Percentiles rank a stretch among this genome's conserved stretches.
Evolutionary conservation across 1,284 basidiomycete genomes (phyloP).

Genomic region (Phlebopus sp.): DNA sequence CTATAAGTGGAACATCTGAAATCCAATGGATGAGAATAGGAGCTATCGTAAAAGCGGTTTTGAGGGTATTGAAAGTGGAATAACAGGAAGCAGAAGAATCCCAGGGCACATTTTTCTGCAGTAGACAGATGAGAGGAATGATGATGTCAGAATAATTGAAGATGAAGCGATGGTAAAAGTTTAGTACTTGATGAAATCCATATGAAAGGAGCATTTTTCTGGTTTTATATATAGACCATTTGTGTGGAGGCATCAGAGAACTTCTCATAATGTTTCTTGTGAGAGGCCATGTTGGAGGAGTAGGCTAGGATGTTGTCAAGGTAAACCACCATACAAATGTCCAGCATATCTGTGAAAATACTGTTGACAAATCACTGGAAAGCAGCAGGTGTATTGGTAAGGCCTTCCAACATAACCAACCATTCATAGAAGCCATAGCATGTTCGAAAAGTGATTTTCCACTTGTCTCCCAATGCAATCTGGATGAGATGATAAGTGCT

Average conservation of each 20-base stretch:
- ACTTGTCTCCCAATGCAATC: constrained; percentile 22
- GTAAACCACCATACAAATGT: constrained; percentile 11
- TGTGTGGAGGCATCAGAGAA: constrained; percentile 26
- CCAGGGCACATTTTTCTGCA: constrained; percentile 20
- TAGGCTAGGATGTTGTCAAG: constrained; percentile 17
- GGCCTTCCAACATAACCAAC: constrained; percentile 31
- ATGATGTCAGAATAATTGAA: constrained; percentile 21
- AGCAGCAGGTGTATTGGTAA: no score
- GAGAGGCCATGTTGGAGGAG: constrained; percentile 12
- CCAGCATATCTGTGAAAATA: constrained; percentile 11
- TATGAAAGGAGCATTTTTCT: constrained; percentile 31
- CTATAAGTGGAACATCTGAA: background rate
- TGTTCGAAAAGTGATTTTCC: constrained; percentile 33
- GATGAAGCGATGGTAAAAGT: constrained; percentile 2
- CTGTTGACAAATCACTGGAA: constrained; percentile 6
- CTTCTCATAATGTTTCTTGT: constrained; percentile 24
- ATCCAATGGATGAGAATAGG: constrained; percentile 3
- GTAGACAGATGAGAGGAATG: constrained; percentile 22
- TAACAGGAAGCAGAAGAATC: constrained; percentile 16
- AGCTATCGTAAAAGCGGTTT: constrained; percentile 16
- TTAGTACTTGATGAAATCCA: constrained; percentile 22
- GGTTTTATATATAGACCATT: constrained; percentile 21
- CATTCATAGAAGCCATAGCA: constrained; percentile 31
- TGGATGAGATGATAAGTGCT: constrained; percentile 26
- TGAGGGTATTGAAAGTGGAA: constrained; percentile 32